phyloP scores from a whole-genome alignment of 225 moss, liverwort and hornwort species.

The Polytrichum commune region DNA sequence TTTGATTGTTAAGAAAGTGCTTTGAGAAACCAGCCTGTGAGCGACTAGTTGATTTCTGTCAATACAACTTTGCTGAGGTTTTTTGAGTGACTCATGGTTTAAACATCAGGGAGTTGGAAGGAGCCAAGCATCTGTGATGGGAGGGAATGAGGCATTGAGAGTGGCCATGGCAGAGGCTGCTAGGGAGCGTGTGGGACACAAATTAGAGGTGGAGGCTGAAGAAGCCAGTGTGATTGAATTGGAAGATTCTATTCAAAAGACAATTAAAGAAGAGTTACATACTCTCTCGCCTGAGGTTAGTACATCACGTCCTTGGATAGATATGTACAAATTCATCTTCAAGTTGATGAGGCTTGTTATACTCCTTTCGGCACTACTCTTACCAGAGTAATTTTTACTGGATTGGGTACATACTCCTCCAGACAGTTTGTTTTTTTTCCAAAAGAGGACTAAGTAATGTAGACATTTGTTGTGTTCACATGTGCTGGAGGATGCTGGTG shows the following conservation, averaged over 20 bases:
- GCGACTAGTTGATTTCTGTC: too few species aligned
- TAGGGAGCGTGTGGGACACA: slow-evolving; percentile 37
- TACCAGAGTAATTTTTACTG: too few species aligned
- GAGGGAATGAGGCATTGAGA: slow-evolving; percentile 24
- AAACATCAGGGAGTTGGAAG: slow-evolving; percentile 60
- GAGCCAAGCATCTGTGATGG: slow-evolving; percentile 26
- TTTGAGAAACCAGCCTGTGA: too few species aligned
- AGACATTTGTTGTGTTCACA: too few species aligned
- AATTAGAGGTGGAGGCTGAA: slow-evolving; percentile 46
- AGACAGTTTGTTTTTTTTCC: too few species aligned
- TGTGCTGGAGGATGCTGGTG: too few species aligned
- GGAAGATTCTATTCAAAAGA: slow-evolving; percentile 46
- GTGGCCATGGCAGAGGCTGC: slow-evolving; percentile 23
- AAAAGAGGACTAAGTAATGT: too few species aligned
- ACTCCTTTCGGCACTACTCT: slow-evolving; percentile 53
- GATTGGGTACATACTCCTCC: too few species aligned
- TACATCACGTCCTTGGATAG: slow-evolving; percentile 14
- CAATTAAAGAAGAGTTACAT: slow-evolving; percentile 47
- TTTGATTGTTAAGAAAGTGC: too few species aligned
- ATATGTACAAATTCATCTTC: neutral
- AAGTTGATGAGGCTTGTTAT: slow-evolving; percentile 37
- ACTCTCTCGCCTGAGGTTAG: slow-evolving; percentile 44
- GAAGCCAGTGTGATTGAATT: slow-evolving; percentile 31
- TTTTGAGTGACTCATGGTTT: too few species aligned
- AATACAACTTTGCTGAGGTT: neutral